phyloP scores from a whole-genome alignment of 768 basidiomycete genomes.

The Russula brevipes region DNA sequence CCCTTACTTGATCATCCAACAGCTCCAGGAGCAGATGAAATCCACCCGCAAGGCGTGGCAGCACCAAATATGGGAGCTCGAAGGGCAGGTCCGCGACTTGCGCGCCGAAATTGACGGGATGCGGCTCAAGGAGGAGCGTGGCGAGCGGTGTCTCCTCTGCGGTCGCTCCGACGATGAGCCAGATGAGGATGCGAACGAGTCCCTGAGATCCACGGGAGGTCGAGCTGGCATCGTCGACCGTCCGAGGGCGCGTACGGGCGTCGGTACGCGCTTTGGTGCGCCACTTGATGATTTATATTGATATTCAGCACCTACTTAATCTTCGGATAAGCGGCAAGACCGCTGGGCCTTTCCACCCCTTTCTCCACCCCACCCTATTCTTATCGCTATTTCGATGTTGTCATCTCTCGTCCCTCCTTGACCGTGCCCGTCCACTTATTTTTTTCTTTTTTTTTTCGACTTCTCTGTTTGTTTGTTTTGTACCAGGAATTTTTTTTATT shows the following conservation, averaged over 20 bases:
- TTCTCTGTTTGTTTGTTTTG: conserved; percentile 13
- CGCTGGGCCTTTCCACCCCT: background rate
- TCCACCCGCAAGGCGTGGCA: conserved; percentile 62
- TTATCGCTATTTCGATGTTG: conserved; percentile 19
- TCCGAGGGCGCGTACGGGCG: conserved; percentile 64
- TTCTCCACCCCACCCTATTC: conserved; percentile 7
- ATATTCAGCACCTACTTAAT: background rate
- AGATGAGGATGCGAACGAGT: background rate
- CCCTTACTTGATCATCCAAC: conserved; percentile 43
- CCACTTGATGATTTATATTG: conserved; percentile 32
- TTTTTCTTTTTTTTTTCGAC: background rate
- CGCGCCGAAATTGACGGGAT: conserved; percentile 62
- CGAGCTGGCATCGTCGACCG: conserved; percentile 48
- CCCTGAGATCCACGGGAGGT: background rate
- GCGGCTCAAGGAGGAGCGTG: conserved; percentile 36
- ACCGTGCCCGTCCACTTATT: background rate
- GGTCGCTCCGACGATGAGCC: conserved; percentile 42
- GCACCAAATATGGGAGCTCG: conserved; percentile 68
- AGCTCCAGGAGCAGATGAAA: conserved; percentile 57
- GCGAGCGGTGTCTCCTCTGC: conserved; percentile 54
- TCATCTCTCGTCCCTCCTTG: background rate
- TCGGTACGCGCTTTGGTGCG: conserved; percentile 56
- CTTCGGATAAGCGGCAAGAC: background rate
- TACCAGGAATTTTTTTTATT: background rate
- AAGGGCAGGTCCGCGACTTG: conserved; percentile 65